Conservation (phyloP, 768 basidiomycete species). For the Mycena rebaudengoi region DNA sequence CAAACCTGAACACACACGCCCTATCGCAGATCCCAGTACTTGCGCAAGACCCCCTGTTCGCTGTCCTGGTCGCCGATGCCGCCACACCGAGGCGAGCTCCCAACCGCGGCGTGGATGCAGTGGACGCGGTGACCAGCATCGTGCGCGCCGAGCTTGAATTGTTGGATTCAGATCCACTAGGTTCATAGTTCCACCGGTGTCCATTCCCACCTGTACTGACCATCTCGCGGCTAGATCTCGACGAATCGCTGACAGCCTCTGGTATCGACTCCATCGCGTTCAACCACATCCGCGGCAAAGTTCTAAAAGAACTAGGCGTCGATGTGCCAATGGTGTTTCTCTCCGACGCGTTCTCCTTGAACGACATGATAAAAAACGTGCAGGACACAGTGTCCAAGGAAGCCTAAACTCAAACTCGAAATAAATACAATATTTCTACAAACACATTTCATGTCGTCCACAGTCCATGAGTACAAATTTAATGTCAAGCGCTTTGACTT, state of each 20-base stretch:
- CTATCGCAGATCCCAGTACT: neutral
- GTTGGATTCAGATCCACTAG: conserved; percentile 31
- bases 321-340: conserved; percentile 43
- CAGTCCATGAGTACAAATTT: too few relatives aligned
- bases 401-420: neutral
- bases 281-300: conserved; percentile 42
- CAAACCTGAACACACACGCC: conserved; percentile 15
- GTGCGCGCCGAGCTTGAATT: conserved; percentile 38
- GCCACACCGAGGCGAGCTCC: neutral
- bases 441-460: neutral
- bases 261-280: conserved; percentile 47
- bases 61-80: conserved; percentile 4
- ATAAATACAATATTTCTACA: neutral
- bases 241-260: conserved; percentile 37
- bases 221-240: conserved; percentile 31
- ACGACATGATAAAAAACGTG: conserved; percentile 41
- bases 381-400: neutral
- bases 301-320: conserved; percentile 41
- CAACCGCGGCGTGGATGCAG: conserved; percentile 25
- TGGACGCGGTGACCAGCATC: conserved; percentile 29
- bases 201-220: neutral
- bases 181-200: conserved; percentile 16
- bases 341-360: conserved; percentile 40
- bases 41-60: conserved; percentile 12
- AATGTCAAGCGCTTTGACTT: too few relatives aligned